These are phyloP conservation scores for Candida verbasci DNA, from an alignment of 805 yeast genomes.

Conservation along the genomic window DNA sequence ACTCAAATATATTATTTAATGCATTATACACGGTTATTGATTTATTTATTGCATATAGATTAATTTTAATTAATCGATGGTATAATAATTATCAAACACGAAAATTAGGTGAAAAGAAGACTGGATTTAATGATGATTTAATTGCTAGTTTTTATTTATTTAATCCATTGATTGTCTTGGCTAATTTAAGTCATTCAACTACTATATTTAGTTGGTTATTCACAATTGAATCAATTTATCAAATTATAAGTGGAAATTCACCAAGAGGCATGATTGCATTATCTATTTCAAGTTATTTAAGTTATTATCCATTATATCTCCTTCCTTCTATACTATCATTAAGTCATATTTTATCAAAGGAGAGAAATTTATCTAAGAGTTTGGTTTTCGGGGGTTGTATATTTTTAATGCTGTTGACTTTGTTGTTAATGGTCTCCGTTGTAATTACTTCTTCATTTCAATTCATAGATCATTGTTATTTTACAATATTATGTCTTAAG, in stretches of 20 bases:
- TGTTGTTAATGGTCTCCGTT: conserved; percentile 25
- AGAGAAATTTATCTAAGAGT: conserved; percentile 5
- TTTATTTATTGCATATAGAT: conserved; percentile 47
- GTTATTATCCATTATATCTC: conserved; percentile 59
- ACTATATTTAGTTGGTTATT: conserved; percentile 56
- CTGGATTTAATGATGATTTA: conserved; percentile 35
- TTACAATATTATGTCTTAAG: conserved; percentile 52
- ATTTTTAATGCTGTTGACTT: conserved; percentile 12
- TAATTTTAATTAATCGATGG: conserved; percentile 48
- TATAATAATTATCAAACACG: conserved; percentile 21
- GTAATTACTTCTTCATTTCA: conserved; percentile 21
- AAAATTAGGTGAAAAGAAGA: conserved; percentile 13
- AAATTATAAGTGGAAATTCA: conserved; percentile 38
- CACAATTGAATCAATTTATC: conserved; percentile 43
- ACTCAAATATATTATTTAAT: conserved; percentile 20
- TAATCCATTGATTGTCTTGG: conserved; percentile 74
- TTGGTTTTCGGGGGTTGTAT: conserved; percentile 17
- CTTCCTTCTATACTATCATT: conserved; percentile 51
- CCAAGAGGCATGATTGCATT: conserved; percentile 47
- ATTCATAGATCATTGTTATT: conserved; percentile 40
- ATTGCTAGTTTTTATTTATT: conserved; percentile 65
- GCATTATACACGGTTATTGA: conserved; percentile 59
- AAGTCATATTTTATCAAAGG: conserved; percentile 16
- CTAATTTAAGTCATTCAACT: conserved; percentile 68
- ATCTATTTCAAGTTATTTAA: conserved; percentile 60